Evolutionary conservation across 306 rosid species (phyloP).

Genomic region (Gillenia trifoliata): DNA sequence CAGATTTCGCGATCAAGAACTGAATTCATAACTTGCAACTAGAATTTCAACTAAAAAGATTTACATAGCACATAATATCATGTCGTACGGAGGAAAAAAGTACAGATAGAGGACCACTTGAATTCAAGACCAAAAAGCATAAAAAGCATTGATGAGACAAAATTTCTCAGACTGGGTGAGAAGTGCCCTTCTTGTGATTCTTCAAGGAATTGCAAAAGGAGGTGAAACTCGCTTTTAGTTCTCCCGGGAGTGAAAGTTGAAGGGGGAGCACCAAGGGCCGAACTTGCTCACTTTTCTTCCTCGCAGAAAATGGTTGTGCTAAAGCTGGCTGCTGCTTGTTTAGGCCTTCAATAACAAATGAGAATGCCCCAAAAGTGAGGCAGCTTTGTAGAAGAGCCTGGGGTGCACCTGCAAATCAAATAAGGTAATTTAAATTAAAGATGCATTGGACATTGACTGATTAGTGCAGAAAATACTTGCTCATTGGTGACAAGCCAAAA

Average conservation of each 20-base stretch:
- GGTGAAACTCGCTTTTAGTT: slow-evolving; percentile 71
- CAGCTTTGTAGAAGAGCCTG: slow-evolving; percentile 94
- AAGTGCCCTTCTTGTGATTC: slow-evolving; percentile 41
- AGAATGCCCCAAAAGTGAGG: slow-evolving; percentile 90
- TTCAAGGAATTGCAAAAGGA: slow-evolving; percentile 59
- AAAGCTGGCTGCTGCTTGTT: slow-evolving; percentile 93
- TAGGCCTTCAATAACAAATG: slow-evolving; percentile 79
- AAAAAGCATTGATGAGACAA: not conserved
- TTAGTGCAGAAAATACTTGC: not conserved
- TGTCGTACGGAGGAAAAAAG: slow-evolving; percentile 11
- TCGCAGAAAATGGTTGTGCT: slow-evolving; percentile 62
- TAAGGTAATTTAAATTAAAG: not conserved
- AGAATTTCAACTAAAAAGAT: slow-evolving; percentile 7
- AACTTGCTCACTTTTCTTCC: slow-evolving; percentile 25
- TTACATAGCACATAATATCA: slow-evolving; percentile 16
- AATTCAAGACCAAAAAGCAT: slow-evolving; percentile 4
- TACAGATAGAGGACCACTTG: not conserved
- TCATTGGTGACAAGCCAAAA: not conserved
- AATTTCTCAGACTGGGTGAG: slow-evolving; percentile 37
- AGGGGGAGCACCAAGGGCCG: slow-evolving; percentile 56
- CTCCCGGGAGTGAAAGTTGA: slow-evolving; percentile 72
- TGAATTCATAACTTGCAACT: not conserved
- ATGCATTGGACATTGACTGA: not conserved
- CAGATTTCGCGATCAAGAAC: not conserved
- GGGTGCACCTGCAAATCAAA: slow-evolving; percentile 70